These are phyloP conservation scores for Ogataea dorogensis DNA, from an alignment of 805 yeast genomes.

Conservation along the genomic window DNA sequence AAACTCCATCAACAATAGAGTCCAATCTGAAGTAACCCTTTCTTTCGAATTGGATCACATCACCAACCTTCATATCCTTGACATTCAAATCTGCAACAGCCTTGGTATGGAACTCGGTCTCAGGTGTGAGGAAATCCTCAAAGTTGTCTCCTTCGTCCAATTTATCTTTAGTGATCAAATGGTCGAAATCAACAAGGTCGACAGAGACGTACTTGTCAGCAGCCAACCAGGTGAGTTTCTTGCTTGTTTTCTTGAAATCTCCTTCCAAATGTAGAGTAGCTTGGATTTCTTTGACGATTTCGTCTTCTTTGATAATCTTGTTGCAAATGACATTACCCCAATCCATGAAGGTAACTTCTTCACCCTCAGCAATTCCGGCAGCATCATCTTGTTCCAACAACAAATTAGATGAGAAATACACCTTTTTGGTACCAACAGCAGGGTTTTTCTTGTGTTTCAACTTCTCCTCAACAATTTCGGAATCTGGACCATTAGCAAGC, in stretches of 20 bases:
- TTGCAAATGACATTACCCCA: conserved; percentile 94
- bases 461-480: conserved; percentile 63
- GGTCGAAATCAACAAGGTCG: conserved; percentile 89
- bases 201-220: conserved; percentile 69
- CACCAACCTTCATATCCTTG: conserved; percentile 75
- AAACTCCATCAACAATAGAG: conserved; percentile 54
- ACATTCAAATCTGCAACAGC: conserved; percentile 84
- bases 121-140: conserved; percentile 85
- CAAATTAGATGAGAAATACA: conserved; percentile 59
- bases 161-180: conserved; percentile 91
- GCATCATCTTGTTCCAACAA: conserved; percentile 88
- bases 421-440: conserved; percentile 81
- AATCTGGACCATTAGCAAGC: conserved; percentile 66
- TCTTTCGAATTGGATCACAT: conserved; percentile 91
- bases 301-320: conserved; percentile 55
- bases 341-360: conserved; percentile 97
- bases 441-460: conserved; percentile 96
- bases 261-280: conserved; percentile 89
- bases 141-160: conserved; percentile 92
- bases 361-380: conserved; percentile 63
- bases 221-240: conserved; percentile 94
- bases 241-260: conserved; percentile 94
- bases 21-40: conserved; percentile 94
- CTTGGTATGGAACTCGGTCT: conserved; percentile 76
- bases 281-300: conserved; percentile 56